These are phyloP conservation scores for Huiozyma naganishii DNA, from an alignment of 805 yeast genomes.

Conservation along the genomic window DNA sequence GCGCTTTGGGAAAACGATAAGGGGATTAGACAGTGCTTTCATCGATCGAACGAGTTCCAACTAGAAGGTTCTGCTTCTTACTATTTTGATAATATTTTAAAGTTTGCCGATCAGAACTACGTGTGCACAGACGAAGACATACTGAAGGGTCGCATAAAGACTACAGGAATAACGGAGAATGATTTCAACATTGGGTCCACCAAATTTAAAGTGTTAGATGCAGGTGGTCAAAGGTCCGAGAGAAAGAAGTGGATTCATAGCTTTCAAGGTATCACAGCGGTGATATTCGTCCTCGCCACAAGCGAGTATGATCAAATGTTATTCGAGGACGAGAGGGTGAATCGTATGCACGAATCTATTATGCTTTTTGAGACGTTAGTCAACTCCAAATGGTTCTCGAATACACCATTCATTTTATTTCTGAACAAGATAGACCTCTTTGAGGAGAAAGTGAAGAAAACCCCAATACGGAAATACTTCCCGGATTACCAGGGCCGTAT, in stretches of 20 bases:
- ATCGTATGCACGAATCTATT: slow-evolving; percentile 84
- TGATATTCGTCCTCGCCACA: slow-evolving; percentile 78
- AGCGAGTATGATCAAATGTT: slow-evolving; percentile 88
- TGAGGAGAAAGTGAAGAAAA: slow-evolving; percentile 51
- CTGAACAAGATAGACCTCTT: slow-evolving; percentile 82
- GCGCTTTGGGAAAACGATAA: slow-evolving; percentile 59
- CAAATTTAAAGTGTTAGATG: slow-evolving; percentile 74
- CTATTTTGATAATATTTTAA: slow-evolving; percentile 63
- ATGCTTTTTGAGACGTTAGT: slow-evolving; percentile 73
- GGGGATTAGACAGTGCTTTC: slow-evolving; percentile 53
- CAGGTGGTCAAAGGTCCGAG: slow-evolving; percentile 93
- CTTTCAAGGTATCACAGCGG: slow-evolving; percentile 81
- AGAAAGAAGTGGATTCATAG: slow-evolving; percentile 92
- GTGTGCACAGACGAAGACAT: slow-evolving; percentile 74
- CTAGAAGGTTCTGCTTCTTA: slow-evolving; percentile 74
- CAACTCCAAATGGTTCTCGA: slow-evolving; percentile 73
- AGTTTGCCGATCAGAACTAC: slow-evolving; percentile 55
- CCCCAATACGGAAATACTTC: slow-evolving; percentile 62
- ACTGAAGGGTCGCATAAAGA: slow-evolving; percentile 80
- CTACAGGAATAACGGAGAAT: slow-evolving; percentile 91
- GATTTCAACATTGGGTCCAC: slow-evolving; percentile 57
- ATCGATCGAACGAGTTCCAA: slow-evolving; percentile 66
- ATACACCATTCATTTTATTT: slow-evolving; percentile 82
- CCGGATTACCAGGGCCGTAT: slow-evolving; percentile 68
- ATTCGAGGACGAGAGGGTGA: slow-evolving; percentile 81